Evolutionary conservation across 768 basidiomycete species (phyloP), one percentile per base, ranked within the genome.

Genomic region (Aureoboletus auriporus): DNA sequence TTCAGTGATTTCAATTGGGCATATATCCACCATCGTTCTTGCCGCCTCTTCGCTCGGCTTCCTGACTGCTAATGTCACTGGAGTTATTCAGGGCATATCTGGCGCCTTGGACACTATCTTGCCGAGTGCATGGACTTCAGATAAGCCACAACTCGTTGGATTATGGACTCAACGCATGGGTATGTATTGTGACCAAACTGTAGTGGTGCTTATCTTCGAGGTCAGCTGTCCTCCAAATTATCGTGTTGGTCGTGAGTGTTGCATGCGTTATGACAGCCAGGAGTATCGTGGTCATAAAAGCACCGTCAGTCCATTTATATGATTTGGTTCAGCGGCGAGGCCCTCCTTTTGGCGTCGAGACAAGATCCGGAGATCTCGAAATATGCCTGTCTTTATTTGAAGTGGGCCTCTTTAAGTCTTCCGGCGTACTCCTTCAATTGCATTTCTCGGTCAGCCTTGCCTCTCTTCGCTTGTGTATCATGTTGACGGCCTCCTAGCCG

Each of bases 91-190:
- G 56, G 92, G 93, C 6, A 83, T 95, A 56, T 73, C 82, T 16
- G 86, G 86, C 49, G 85, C 91, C 0, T 79, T 99, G 29, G 96
- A 99, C 63, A 94, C 95, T 0, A 77, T 99, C 61, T 79, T 97
- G 3, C 95, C 96, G 0, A 81, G 89, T 35, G 93, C 95, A 8
- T 99, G 89, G 93, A 94, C 96, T 0, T 93, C 91, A 3, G 62
- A 79, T 4, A 82, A 89, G 23, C 95, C 94, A 0, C 73, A 84
- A 6, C 74, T 91, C 0, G 92, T 97, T 12, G 93, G 93, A 5
- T 74, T 95, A 2, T 95, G 93, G 93, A 71, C 86, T 11, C 91
- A 94, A 63, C 74, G 93, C 51, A 93, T 93, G 89, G 73, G 86
- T 87, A 53, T 38, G 51, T 52, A 23, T 10, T 17, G 12, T 30